Base-by-base conservation (phyloP, 768 basidiomycete species). In the Podaxis mareebaensis region DNA sequence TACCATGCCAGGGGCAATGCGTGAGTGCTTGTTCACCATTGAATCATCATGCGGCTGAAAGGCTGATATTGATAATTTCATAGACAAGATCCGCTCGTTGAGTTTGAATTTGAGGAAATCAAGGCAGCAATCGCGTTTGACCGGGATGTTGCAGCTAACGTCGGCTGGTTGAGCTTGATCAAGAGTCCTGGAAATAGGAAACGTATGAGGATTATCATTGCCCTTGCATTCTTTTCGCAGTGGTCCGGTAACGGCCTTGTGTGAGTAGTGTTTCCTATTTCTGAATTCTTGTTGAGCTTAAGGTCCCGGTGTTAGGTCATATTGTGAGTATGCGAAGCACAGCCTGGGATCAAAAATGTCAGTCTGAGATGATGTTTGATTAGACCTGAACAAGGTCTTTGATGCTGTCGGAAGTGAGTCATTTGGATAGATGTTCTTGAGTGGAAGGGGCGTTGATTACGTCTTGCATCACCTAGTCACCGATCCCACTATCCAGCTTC, bases 21-120 rank as follows among this genome's bases (percentile, higher is more conserved):
- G 49, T 51, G 24, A 12, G 49, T 51, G 20, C 20, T 6, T 46
- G 49, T 24, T 24, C 6, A 26, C 38, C 36, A 6, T 11, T 30
- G 6, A 44, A n/a, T 44, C 24, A n/a, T 12, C 28, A 15, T 58
- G n/a, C 22, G 33, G 20, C 12, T 10, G 5, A 61, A 10, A 40
- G 17, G 38, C 44, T 58, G 24, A 65, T 15, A 20, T 13, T 22
- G 24, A 65, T 12, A 17, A 6, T 22, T 56, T 17, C 15, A 24
- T 58, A 83, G 84, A 39, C 63, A 79, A 24, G 84, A 88, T 67
- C 81, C 86, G 1, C 78, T 86, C 1, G 85, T 88, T 1, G 77
- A 82, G 65, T 86, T 82, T 69, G 85, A 87, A 69, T 87, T 84
- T 66, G 79, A 83, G 66, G 87, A 89, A 72, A 89, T 90, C 75